phyloP scores from a whole-genome alignment of 1,139 yeast genomes.

The Geotrichum citri-aurantii region DNA sequence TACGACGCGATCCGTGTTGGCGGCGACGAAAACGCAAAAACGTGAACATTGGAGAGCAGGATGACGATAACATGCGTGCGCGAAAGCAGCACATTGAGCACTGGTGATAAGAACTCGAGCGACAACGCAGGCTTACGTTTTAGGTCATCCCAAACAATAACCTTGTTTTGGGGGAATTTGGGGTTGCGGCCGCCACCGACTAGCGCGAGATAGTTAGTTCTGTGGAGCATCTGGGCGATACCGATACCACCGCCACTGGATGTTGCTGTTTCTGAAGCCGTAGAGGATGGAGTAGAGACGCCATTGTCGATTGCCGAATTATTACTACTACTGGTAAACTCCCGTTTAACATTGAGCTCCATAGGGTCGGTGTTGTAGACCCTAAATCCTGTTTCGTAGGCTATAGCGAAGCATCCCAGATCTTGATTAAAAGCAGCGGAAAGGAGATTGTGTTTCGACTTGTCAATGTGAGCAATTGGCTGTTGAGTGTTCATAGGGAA shows the following conservation, averaged over 20 bases:
- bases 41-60: conserved; percentile 57
- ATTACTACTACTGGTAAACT: conserved; percentile 21
- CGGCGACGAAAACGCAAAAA: conserved; percentile 75
- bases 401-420: conserved; percentile 81
- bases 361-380: conserved; percentile 88
- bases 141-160: conserved; percentile 84
- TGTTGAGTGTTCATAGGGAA: conserved; percentile 25
- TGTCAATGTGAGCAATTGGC: conserved; percentile 20
- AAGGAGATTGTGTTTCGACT: conserved; percentile 43
- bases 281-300: conserved; percentile 1
- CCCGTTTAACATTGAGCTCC: conserved; percentile 68
- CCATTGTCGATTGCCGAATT: conserved; percentile 26
- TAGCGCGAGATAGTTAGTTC: conserved; percentile 83
- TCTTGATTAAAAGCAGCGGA: conserved; percentile 79
- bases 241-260: conserved; percentile 59
- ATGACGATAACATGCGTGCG: conserved; percentile 72
- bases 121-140: conserved; percentile 69
- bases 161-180: conserved; percentile 65
- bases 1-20: conserved; percentile 65
- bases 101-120: conserved; percentile 69
- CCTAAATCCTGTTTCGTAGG: conserved; percentile 73
- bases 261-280: conserved; percentile 19
- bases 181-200: conserved; percentile 87
- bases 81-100: conserved; percentile 66
- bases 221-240: conserved; percentile 70